A percentile compares a stretch with the other conserved stretches of the same genome.
phyloP scores from a whole-genome alignment of 2,329 filamentous ascomycete genomes.

The Aspergillus japonicus region DNA sequence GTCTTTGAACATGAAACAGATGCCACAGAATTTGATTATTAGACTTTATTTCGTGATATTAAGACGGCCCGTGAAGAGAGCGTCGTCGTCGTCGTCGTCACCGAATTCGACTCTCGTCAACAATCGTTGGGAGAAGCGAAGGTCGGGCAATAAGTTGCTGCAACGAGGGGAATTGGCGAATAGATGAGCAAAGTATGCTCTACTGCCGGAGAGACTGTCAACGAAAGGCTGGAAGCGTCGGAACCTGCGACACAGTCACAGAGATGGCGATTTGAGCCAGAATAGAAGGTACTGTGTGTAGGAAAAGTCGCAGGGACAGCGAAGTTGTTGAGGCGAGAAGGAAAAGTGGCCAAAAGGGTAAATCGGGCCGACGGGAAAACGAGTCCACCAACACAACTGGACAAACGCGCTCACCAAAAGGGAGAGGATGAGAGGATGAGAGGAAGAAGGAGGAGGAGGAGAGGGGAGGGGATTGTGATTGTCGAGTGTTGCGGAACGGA shows the following conservation, averaged over 20 bases:
- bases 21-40: constrained; percentile 7
- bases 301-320: neutral
- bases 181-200: constrained; percentile 6
- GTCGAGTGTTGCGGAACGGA: constrained; percentile 12
- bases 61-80: constrained; percentile 12
- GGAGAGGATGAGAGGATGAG: neutral
- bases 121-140: constrained; percentile 7
- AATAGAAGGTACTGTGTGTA: constrained; percentile 9
- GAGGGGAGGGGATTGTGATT: constrained; percentile 1
- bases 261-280: constrained; percentile 8
- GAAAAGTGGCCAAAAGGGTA: constrained; percentile 1
- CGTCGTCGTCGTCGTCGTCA: constrained; percentile 9
- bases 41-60: constrained; percentile 15
- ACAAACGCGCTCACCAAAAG: constrained; percentile 17
- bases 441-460: constrained; percentile 5
- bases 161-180: constrained; percentile 25
- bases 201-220: constrained; percentile 25
- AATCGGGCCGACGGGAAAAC: constrained; percentile 8
- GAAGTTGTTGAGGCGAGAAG: neutral
- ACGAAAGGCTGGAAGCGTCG: constrained; percentile 39
- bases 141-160: constrained; percentile 2
- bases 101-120: constrained; percentile 11
- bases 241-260: constrained; percentile 33
- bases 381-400: constrained; percentile 18
- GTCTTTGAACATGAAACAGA: constrained; percentile 34